Conservation (phyloP, 129 eudicot genomes). For the Flaveria linearis region DNA sequence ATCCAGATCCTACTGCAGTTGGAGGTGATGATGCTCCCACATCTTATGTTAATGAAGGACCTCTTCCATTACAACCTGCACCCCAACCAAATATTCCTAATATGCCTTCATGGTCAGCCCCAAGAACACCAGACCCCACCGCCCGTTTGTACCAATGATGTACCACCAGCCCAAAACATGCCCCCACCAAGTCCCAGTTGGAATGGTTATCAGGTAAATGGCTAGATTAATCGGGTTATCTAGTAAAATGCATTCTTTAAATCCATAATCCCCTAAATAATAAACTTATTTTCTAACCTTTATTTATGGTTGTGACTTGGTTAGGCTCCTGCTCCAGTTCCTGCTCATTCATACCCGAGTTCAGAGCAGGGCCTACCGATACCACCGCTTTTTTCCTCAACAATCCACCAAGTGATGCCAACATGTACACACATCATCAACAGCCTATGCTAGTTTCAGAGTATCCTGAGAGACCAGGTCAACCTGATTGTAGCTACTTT, state of each 20-base stretch:
- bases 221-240: background rate
- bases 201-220: conserved; percentile 70
- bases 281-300: background rate
- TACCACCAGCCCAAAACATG: conserved; percentile 49
- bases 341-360: conserved; percentile 42
- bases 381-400: conserved; percentile 71
- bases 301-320: conserved; percentile 17
- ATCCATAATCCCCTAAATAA: background rate
- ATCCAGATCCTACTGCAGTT: conserved; percentile 81
- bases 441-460: conserved; percentile 47
- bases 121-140: conserved; percentile 45
- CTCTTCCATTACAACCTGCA: conserved; percentile 41
- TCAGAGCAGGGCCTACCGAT: conserved; percentile 63
- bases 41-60: conserved; percentile 54
- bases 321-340: conserved; percentile 40
- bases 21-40: conserved; percentile 54
- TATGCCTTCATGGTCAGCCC: conserved; percentile 54
- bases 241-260: background rate
- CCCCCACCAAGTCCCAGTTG: conserved; percentile 62
- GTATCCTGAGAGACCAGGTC: conserved; percentile 91
- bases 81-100: conserved; percentile 38
- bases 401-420: conserved; percentile 50
- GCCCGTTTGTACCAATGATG: conserved; percentile 50
- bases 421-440: conserved; percentile 45
- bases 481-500: conserved; percentile 80